Conservation (phyloP, 345 rosid species). For the Theobroma cacao region DNA sequence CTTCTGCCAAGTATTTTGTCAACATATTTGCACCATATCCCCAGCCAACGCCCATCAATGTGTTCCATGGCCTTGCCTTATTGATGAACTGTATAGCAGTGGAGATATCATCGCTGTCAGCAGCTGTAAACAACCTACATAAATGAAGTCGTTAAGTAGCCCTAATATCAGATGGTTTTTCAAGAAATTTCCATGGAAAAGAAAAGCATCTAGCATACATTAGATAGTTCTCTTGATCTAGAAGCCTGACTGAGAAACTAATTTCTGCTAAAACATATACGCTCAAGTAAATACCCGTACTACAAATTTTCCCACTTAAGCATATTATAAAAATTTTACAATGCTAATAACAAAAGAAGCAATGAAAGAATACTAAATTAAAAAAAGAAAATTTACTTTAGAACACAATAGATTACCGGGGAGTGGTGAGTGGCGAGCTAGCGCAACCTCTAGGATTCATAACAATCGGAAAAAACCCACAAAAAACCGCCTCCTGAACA, state of each 20-base stretch:
- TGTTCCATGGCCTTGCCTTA: slow-evolving; percentile 90
- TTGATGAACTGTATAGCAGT: slow-evolving; percentile 66
- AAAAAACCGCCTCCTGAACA: slow-evolving; percentile 56
- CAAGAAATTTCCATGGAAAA: neutral
- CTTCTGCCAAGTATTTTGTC: slow-evolving; percentile 87
- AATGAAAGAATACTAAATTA: neutral
- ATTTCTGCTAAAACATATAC: neutral
- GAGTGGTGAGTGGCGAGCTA: slow-evolving; percentile 83
- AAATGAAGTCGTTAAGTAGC: slow-evolving; percentile 33
- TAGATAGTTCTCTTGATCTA: neutral
- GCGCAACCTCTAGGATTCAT: slow-evolving; percentile 99
- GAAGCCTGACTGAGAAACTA: neutral
- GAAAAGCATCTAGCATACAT: neutral
- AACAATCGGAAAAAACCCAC: slow-evolving; percentile 80
- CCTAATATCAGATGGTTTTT: slow-evolving; percentile 28
- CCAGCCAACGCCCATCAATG: slow-evolving; percentile 80
- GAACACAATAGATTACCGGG: slow-evolving; percentile 50
- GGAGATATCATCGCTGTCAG: slow-evolving; percentile 92
- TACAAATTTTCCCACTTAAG: neutral
- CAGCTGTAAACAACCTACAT: slow-evolving; percentile 96
- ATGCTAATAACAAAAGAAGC: neutral
- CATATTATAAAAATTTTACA: neutral
- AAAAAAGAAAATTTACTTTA: neutral
- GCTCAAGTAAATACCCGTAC: neutral
- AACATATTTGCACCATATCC: slow-evolving; percentile 94